phyloP scores from a whole-genome alignment of 495 filamentous ascomycete species.

The Trichoderma parareesei region DNA sequence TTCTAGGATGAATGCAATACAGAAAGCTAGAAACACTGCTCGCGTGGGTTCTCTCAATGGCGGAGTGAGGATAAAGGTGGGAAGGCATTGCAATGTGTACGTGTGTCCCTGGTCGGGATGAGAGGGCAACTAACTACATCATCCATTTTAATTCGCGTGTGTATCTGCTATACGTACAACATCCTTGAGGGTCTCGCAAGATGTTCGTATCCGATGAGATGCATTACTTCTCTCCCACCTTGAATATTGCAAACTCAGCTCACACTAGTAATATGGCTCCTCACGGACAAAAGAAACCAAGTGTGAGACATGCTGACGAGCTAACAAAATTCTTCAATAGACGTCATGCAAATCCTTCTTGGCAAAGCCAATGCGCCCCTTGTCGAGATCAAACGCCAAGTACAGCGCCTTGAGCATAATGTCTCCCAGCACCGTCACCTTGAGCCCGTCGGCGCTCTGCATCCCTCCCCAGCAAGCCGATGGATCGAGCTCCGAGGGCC shows the following conservation, averaged over 20 bases:
- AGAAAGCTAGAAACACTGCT: neutral
- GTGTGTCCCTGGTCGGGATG: neutral
- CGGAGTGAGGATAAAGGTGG: no score
- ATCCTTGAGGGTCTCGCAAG: no score
- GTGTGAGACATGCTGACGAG: neutral
- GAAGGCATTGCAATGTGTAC: neutral
- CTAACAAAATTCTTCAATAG: neutral
- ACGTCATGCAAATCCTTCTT: slow-evolving; percentile 16
- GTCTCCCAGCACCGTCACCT: slow-evolving; percentile 60
- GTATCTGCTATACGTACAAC: no score
- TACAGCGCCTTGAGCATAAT: slow-evolving; percentile 67
- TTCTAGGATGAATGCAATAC: slow-evolving; percentile 9
- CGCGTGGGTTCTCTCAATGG: no score
- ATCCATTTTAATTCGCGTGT: neutral
- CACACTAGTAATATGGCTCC: no score
- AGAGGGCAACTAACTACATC: neutral
- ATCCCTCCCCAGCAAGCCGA: slow-evolving; percentile 51
- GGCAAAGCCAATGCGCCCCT: slow-evolving; percentile 45
- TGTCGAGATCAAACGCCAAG: slow-evolving; percentile 51
- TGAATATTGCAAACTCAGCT: no score
- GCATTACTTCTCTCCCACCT: no score
- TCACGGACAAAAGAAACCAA: neutral
- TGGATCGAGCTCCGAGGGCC: slow-evolving; percentile 18
- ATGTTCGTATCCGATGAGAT: no score
- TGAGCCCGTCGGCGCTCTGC: slow-evolving; percentile 50